Conservation (phyloP, 2,329 filamentous ascomycete species). For the Cladosporium sp. region DNA sequence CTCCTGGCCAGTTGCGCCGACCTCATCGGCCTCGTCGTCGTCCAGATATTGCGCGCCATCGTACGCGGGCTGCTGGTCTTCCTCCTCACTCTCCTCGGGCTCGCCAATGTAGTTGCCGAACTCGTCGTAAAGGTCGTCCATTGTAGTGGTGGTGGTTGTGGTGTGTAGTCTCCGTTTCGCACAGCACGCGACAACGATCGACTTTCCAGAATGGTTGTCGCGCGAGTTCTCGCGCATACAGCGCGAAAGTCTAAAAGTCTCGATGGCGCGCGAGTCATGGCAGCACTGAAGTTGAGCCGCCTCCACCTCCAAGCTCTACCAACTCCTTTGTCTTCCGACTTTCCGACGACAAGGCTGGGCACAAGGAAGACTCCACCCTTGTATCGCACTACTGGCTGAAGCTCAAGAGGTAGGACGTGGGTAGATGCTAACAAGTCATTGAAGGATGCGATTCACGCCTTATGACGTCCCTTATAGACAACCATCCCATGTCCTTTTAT, state of each 20-base stretch:
- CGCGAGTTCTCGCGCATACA: neutral
- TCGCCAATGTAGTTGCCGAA: conserved; percentile 99
- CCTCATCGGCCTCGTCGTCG: conserved; percentile 64
- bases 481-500: neutral
- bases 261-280: conserved; percentile 2
- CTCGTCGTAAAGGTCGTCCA: conserved; percentile 99
- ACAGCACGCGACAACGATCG: conserved; percentile 8
- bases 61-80: conserved; percentile 74
- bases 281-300: neutral
- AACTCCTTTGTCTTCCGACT: neutral
- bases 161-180: neutral
- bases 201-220: neutral
- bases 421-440: neutral
- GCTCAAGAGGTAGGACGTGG: neutral
- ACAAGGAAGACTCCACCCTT: neutral
- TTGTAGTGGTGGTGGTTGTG: conserved; percentile 42
- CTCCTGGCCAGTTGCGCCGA: conserved; percentile 66
- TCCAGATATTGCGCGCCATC: conserved; percentile 78
- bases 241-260: conserved; percentile 1
- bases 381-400: neutral
- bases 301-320: neutral
- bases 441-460: neutral
- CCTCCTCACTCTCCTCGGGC: conserved; percentile 82
- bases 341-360: neutral
- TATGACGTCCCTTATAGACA: too few relatives aligned